Evolutionary conservation across 164 flowering plant genomes (phyloP), one percentile per base, ranked within the genome.

Genomic region (Cinnamomum micranthum): DNA sequence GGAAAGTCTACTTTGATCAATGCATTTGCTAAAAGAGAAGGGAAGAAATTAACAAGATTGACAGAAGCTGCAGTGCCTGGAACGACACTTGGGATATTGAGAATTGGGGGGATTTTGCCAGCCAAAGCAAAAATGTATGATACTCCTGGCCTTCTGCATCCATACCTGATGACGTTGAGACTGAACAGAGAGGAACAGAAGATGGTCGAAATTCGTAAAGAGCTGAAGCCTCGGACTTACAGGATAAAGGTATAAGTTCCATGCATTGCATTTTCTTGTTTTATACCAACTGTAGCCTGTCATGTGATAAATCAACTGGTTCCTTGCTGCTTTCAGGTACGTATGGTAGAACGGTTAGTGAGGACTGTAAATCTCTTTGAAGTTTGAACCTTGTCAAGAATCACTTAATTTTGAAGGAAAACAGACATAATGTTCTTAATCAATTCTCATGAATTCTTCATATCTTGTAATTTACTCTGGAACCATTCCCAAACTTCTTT

Each of bases 21-120:
- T 84, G 85, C 89, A 50, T 84, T 95, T 75, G 88, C 97, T 4
- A 95, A 89, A 83, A 90, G 83, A 80, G 92, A 82, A 83, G 95
- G 97, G 17, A 85, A 76, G 1, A 92, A 89, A 66, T 75, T 87
- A 33, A 85, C 92, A 33, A 92, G 83, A 82, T 92, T 95, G 25
- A 95, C 99, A 2, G 99, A 93, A 83, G 99, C 99, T 77, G 90
- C 98, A 23, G 86, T 92, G 71, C 97, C 98, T 33, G 99, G 98
- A 71, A 95, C 99, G 14, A 95, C 99, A 4, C 94, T 95, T 69
- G 99, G 99, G 65, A 95, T 95, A 23, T 74, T 95, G 82, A 87
- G 97, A 75, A 89, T 95, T 81, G 87, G 85, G 65, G 99, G 97
- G 55, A 85, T 95, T 78, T 84, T 95, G 82, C 85, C 95, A 0